A percentile compares a stretch with the other conserved stretches of the same genome.
Evolutionary conservation across 441 rosid species (phyloP).

Genomic region (Adansonia grandidieri): DNA sequence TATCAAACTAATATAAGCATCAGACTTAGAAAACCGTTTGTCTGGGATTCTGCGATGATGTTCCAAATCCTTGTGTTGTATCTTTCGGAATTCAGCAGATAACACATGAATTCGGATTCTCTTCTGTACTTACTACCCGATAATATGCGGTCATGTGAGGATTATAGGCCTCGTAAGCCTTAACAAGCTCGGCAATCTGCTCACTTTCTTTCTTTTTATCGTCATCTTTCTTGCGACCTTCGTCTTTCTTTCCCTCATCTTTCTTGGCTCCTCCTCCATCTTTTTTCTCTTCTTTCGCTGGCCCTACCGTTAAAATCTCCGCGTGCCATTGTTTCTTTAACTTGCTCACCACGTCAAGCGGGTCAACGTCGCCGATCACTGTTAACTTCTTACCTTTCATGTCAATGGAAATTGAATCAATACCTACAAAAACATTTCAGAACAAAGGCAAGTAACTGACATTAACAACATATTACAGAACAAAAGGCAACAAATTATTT

Average conservation of each 20-base stretch:
- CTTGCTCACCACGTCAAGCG: slow-evolving; percentile 46
- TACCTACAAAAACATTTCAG: slow-evolving; percentile 39
- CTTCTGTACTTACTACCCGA: slow-evolving; percentile 45
- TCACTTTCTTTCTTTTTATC: slow-evolving; percentile 41
- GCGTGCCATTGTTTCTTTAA: slow-evolving; percentile 46
- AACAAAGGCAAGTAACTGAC: neutral
- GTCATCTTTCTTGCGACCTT: slow-evolving; percentile 28
- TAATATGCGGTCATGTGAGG: slow-evolving; percentile 37
- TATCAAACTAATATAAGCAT: neutral
- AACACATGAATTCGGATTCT: slow-evolving; percentile 58
- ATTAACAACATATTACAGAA: neutral
- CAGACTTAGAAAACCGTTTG: neutral
- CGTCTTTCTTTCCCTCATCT: slow-evolving; percentile 23
- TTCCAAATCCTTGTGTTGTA: neutral
- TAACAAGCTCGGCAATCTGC: slow-evolving; percentile 37
- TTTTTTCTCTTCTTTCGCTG: slow-evolving; percentile 60
- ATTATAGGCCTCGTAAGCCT: slow-evolving; percentile 35
- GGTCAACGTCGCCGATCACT: slow-evolving; percentile 61
- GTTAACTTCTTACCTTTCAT: slow-evolving; percentile 65
- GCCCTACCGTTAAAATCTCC: slow-evolving; percentile 52
- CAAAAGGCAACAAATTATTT: too few species aligned
- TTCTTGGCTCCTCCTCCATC: slow-evolving; percentile 34
- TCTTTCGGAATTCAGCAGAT: slow-evolving; percentile 30
- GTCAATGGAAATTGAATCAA: slow-evolving; percentile 59
- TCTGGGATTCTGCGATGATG: neutral